A percentile compares a stretch with the other conserved stretches of the same genome.
Conservation (phyloP, 257 asterid genomes). For the Gardenia jasminoides region DNA sequence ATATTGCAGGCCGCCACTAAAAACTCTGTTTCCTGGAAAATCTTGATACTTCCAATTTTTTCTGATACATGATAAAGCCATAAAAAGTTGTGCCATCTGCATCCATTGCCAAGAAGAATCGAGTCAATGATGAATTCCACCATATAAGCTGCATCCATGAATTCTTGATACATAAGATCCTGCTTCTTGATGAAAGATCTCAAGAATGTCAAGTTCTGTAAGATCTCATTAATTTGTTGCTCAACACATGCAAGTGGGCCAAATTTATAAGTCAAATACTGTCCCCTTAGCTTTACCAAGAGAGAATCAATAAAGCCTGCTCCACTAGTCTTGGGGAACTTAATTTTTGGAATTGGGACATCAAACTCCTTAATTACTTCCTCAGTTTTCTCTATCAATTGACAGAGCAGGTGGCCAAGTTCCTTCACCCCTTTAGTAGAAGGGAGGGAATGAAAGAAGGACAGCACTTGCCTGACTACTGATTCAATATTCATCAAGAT, state of each 20-base stretch:
- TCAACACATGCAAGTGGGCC: not conserved
- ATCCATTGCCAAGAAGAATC: not conserved
- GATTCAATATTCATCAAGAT: not conserved
- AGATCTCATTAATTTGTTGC: not conserved
- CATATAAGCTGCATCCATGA: not conserved
- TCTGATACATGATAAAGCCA: constrained; percentile 17
- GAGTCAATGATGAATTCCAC: constrained; percentile 14
- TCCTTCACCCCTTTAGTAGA: too few relatives aligned
- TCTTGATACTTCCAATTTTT: not conserved
- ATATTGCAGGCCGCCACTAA: not conserved
- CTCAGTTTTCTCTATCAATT: not conserved
- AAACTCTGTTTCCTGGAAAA: not conserved
- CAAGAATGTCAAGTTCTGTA: not conserved
- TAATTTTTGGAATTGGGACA: not conserved
- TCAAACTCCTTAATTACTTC: not conserved
- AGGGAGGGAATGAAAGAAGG: not conserved
- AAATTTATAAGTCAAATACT: not conserved
- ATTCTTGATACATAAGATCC: not conserved
- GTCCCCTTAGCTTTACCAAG: not conserved
- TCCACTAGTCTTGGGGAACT: constrained; percentile 6
- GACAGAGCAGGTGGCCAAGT: not conserved
- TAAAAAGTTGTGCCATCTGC: not conserved
- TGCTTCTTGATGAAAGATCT: not conserved
- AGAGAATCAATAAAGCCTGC: not conserved
- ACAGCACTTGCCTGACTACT: not conserved